Percentiles rank a stretch among this genome's conserved stretches.
These are phyloP conservation scores for Brassica hybrid DNA, from an alignment of 441 rosid species.

Conservation along the genomic window DNA sequence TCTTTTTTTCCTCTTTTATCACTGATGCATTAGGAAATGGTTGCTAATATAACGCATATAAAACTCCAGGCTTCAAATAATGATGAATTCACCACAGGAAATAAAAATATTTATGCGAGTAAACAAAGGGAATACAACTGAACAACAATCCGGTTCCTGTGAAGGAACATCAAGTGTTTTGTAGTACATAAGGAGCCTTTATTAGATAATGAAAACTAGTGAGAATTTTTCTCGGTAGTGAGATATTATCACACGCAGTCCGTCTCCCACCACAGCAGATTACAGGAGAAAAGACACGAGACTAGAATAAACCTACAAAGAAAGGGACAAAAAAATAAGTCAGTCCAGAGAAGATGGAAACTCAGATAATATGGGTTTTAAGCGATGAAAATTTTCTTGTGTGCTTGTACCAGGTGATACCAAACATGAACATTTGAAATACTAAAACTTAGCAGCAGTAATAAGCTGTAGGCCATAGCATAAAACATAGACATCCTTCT, in stretches of 20 bases:
- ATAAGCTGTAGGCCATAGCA: constrained; percentile 4
- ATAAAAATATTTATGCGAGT: constrained; percentile 15
- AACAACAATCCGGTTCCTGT: constrained; percentile 33
- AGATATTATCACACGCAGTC: constrained; percentile 15
- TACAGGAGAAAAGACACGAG: constrained; percentile 18
- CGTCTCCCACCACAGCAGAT: constrained; percentile 9
- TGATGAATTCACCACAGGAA: constrained; percentile 23
- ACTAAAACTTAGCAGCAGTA: constrained; percentile 24
- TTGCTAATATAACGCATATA: too few relatives aligned
- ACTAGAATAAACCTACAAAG: constrained; percentile 27
- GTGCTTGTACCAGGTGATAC: background rate
- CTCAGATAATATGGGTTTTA: background rate
- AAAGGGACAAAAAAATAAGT: background rate
- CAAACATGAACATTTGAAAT: constrained; percentile 17
- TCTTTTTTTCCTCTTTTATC: background rate
- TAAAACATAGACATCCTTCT: constrained; percentile 6
- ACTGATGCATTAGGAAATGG: constrained; percentile 2
- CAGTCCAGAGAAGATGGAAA: constrained; percentile 16
- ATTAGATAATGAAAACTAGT: constrained; percentile 25
- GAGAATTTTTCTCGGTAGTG: constrained; percentile 3
- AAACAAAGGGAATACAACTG: constrained; percentile 21
- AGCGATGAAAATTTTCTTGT: background rate
- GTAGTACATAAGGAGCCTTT: constrained; percentile 31
- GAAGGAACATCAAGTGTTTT: constrained; percentile 27
- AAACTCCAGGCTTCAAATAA: constrained; percentile 19